These are phyloP conservation scores for Rubroshorea leprosula DNA, from an alignment of 345 rosid genomes.

Conservation along the genomic window DNA sequence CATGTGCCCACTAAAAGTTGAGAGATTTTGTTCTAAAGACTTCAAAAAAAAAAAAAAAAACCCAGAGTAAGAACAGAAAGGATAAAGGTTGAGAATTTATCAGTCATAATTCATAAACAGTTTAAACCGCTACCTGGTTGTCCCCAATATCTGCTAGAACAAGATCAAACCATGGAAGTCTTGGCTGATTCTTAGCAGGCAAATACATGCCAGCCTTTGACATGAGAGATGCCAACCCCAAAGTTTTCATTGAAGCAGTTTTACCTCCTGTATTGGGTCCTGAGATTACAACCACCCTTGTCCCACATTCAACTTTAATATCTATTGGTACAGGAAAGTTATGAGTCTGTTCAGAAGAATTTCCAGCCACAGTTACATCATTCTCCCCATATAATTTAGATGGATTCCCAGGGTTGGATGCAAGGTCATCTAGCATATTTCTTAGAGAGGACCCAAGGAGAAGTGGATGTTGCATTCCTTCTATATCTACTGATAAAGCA, in stretches of 20 bases:
- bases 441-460: constrained; percentile 52
- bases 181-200: constrained; percentile 71
- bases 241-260: constrained; percentile 93
- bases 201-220: constrained; percentile 86
- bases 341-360: constrained; percentile 19
- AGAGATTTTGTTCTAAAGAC: constrained; percentile 92
- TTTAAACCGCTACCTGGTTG: constrained; percentile 63
- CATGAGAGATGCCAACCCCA: constrained; percentile 81
- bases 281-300: constrained; percentile 74
- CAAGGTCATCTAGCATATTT: constrained; percentile 17
- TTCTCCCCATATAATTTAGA: constrained; percentile 18
- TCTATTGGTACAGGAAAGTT: constrained; percentile 78
- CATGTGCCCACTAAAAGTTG: constrained; percentile 87
- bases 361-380: constrained; percentile 17
- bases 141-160: constrained; percentile 93
- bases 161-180: constrained; percentile 94
- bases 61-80: constrained; percentile 35
- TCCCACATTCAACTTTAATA: constrained; percentile 58
- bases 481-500: constrained; percentile 50
- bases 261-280: constrained; percentile 98
- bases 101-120: constrained; percentile 14
- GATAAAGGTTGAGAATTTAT: constrained; percentile 19
- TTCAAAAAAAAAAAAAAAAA: constrained; percentile 42
- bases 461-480: constrained; percentile 67
- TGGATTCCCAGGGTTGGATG: constrained; percentile 17